A percentile compares a stretch with the other conserved stretches of the same genome.
Conservation (phyloP, 306 rosid species). For the Medicago arabica region DNA sequence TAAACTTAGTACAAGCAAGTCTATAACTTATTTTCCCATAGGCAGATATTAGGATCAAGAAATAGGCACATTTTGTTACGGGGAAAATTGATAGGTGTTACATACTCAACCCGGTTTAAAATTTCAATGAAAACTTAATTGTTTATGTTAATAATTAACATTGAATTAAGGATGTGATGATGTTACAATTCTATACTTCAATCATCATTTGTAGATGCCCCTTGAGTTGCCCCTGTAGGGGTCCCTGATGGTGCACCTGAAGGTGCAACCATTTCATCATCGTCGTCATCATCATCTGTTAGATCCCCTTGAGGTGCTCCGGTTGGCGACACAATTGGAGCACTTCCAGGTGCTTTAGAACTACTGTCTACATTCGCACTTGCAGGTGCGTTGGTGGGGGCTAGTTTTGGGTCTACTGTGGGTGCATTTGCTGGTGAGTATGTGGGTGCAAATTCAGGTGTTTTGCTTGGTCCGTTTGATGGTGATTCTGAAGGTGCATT, state of each 20-base stretch:
- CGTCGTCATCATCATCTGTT: neutral
- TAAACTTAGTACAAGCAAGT: neutral
- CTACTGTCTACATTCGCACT: neutral
- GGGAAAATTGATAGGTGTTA: neutral
- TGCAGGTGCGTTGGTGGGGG: neutral
- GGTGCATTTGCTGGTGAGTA: slow-evolving; percentile 9
- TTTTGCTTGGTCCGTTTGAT: neutral
- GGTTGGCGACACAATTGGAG: neutral
- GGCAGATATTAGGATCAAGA: neutral
- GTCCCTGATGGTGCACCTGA: neutral
- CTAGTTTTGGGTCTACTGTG: neutral
- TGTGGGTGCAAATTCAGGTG: neutral
- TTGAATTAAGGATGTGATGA: neutral
- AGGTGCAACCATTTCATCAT: neutral
- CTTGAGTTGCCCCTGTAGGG: neutral
- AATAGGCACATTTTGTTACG: neutral
- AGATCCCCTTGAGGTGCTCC: neutral
- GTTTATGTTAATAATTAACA: neutral
- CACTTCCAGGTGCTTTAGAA: neutral
- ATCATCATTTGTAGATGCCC: neutral
- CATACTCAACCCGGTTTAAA: neutral
- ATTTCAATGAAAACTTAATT: neutral
- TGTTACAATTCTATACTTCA: neutral
- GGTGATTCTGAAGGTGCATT: neutral
- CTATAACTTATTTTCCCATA: neutral